Percentiles rank a stretch among this genome's conserved stretches.
phyloP scores from a whole-genome alignment of 352 stramenopile genomes.

The Ophiocytium majus region DNA sequence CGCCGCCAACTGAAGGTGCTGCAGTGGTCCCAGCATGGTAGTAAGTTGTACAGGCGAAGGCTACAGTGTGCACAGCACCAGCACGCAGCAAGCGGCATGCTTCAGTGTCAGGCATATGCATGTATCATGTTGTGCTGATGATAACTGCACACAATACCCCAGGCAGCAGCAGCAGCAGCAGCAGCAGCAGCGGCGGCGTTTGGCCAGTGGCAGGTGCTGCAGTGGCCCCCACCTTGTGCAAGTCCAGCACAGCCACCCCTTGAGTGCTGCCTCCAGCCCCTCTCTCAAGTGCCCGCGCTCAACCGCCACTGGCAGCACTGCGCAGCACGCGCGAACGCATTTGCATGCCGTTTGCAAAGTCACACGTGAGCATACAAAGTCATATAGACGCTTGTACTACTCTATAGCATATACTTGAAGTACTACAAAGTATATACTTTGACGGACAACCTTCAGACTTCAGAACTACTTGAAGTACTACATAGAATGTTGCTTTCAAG shows the following conservation, averaged over 20 bases:
- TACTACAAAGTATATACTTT: neutral
- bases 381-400: neutral
- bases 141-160: neutral
- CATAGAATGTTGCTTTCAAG: no score
- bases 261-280: neutral
- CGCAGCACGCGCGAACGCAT: neutral
- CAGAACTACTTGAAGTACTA: no score
- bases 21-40: no score
- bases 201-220: no score
- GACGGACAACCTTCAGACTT: no score
- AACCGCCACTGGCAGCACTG: slow-evolving; percentile 1
- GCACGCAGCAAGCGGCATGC: neutral
- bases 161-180: neutral
- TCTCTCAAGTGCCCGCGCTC: neutral
- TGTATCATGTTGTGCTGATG: neutral
- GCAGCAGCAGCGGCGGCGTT: no score
- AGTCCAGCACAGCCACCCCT: neutral
- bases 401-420: neutral
- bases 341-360: neutral
- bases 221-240: neutral
- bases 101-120: neutral
- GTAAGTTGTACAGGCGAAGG: no score
- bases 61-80: neutral
- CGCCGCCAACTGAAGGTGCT: no score
- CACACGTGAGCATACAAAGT: neutral